Base-by-base conservation (phyloP, 2,329 filamentous ascomycete species). In the Ampelomyces quisqualis region DNA sequence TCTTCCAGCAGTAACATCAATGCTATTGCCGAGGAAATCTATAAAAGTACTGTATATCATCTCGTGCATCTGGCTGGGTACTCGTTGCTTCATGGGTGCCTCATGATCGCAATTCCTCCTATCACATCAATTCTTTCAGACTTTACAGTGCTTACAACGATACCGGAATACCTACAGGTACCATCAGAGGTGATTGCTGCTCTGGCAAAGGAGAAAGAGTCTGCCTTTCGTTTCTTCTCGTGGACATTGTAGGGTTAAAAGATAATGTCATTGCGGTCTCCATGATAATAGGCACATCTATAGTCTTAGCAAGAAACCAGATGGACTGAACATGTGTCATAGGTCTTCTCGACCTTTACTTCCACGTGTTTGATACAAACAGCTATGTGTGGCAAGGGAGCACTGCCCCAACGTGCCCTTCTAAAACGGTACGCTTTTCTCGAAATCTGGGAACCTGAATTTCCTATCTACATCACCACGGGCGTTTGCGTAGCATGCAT, bases 401-500 rank as follows among this genome's bases (percentile, higher is more conserved):
- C 55, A 57, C 23, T 21, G 37, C 7, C 38, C 51, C 19, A 45
- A 50, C 21, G 24, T 58, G 17, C 43, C 45, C 11, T 28, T 37
- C 3, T 34, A 43, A 14, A 38, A 38, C 9, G 35, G 37, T 2
- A 32, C 22, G 2, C 29, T 38, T 10, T 20, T 36, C 3, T 19
- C 54, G 19, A 53, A 51, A 40, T 51, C 6, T 38, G 40, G 14
- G 32, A 48, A 22, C 43, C 43, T 37, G 44, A 50, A 7, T 37
- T 52, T 3, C 45, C 47, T 4, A 49, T 57, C 11, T 55, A 56
- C 38, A 41, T 51, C 19, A 45, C 45, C 10, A 40, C 57, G 38
- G 52, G 33, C 1, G 29, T 59, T 9, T 49, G 46, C 19, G 29
- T 46, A 9, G 42, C 47, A 2, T 51, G 38, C 27, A 47, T 49